Base-by-base conservation (phyloP, 768 basidiomycete genomes). In the Phanerochaete carnosa region DNA sequence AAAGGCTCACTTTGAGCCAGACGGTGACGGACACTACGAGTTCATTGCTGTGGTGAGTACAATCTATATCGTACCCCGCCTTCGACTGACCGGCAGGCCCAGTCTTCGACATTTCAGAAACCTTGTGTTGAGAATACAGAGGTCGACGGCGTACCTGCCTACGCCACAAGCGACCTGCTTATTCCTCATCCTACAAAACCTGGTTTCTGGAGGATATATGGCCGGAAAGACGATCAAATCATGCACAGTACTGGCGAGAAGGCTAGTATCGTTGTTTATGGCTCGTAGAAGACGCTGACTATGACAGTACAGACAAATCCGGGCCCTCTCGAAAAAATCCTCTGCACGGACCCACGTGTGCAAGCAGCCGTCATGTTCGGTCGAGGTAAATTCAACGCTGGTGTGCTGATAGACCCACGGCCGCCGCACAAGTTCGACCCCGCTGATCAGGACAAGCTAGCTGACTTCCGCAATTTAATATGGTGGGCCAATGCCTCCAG, bases 171-270 rank as follows among this genome's bases (percentile, higher is more conserved):
- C 33, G 80, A 80, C 58, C 70, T 81, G 0, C 55, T 82, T 12
- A 47, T 73, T 25, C 73, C 66, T 7, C 79, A 83, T 64, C 79
- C 80, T 5, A 72, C 70, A 0, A 74, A 76, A 22, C 68, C 66
- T 1, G 65, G 67, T 1, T 62, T 73, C 29, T 80, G 72, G 70
- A 75, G 68, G 55, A 64, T 81, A 1, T 73, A 68, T 51, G 80
- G 81, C 2, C 70, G 82, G 16, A 69, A 66, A 9, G 80, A 81
- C 58, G 80, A 82, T 58, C 79, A 80, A 64, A 76, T 82, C 43
- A 75, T 76, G 68, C 73, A 64, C 35, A 58, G 35, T 28, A 74
- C 67, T 1, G 72, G 72, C 49, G 72, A 73, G 55, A 73, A 73
- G 64, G 69, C 66, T 13, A 12, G 19, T 58, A 11, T 1, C 19